A percentile compares a stretch with the other conserved stretches of the same genome.
These are phyloP conservation scores for Claviceps sp. DNA, from an alignment of 2,329 filamentous ascomycete genomes.

Conservation along the genomic window DNA sequence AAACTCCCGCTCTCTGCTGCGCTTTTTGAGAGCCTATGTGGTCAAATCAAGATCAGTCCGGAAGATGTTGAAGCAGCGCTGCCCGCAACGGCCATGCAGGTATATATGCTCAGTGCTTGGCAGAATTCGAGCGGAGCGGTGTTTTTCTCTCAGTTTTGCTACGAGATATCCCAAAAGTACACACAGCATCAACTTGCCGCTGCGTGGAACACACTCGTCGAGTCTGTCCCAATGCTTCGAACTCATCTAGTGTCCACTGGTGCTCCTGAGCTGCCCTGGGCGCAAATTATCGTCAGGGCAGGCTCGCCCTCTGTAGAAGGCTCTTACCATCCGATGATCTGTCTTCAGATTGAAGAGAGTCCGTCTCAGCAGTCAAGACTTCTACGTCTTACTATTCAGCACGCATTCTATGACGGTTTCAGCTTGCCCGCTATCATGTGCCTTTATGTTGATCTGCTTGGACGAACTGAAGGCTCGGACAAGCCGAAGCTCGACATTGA, in stretches of 20 bases:
- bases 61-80: conserved; percentile 42
- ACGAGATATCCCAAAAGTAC: conserved; percentile 31
- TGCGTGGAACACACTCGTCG: conserved; percentile 50
- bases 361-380: conserved; percentile 7
- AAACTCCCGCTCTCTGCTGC: conserved; percentile 25
- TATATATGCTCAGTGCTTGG: conserved; percentile 71
- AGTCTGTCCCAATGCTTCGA: conserved; percentile 49
- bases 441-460: conserved; percentile 7
- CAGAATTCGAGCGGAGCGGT: conserved; percentile 49
- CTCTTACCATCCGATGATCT: conserved; percentile 12
- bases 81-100: conserved; percentile 63
- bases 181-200: conserved; percentile 27
- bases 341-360: conserved; percentile 8
- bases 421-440: conserved; percentile 54
- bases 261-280: conserved; percentile 33
- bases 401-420: conserved; percentile 78
- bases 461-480: background rate
- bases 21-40: conserved; percentile 21
- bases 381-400: conserved; percentile 55
- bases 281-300: conserved; percentile 45
- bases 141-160: conserved; percentile 65
- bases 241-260: conserved; percentile 48
- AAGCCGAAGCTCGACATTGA: conserved; percentile 4
- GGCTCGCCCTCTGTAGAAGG: background rate
- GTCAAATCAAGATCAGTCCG: conserved; percentile 23